A percentile compares a stretch with the other conserved stretches of the same genome.
phyloP scores from a whole-genome alignment of 208 protist genomes.

The Leishmania guyanensis region DNA sequence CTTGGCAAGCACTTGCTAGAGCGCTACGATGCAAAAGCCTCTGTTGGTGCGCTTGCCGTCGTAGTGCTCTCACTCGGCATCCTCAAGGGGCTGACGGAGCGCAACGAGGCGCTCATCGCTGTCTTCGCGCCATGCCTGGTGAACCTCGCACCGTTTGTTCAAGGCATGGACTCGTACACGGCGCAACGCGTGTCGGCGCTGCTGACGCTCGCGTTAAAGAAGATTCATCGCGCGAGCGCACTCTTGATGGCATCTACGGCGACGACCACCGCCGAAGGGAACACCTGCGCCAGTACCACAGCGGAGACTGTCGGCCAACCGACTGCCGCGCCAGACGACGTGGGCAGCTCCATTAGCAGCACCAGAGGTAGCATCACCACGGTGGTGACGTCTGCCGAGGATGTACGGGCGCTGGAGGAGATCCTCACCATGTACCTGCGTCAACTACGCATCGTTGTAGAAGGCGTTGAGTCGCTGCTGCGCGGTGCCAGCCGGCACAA shows the following conservation, averaged over 20 bases:
- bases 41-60: slow-evolving; percentile 45
- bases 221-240: slow-evolving; percentile 39
- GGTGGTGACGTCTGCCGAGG: slow-evolving; percentile 8
- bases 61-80: slow-evolving; percentile 55
- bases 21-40: slow-evolving; percentile 16
- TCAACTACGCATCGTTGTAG: slow-evolving; percentile 53
- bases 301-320: not conserved
- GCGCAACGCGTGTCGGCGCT: slow-evolving; percentile 61
- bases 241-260: slow-evolving; percentile 6
- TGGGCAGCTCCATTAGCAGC: not conserved
- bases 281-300: not conserved
- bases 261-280: not conserved
- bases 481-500: slow-evolving; percentile 54
- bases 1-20: slow-evolving; percentile 37
- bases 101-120: slow-evolving; percentile 64
- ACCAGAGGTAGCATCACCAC: not conserved
- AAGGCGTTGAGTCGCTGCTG: slow-evolving; percentile 66
- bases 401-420: slow-evolving; percentile 22
- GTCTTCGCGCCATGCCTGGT: slow-evolving; percentile 68
- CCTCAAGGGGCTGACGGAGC: slow-evolving; percentile 56
- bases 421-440: slow-evolving; percentile 58
- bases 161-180: slow-evolving; percentile 71
- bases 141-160: slow-evolving; percentile 69
- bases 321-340: not conserved
- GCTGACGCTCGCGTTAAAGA: slow-evolving; percentile 51